Evolutionary conservation across 192 early-diverging fungal species (phyloP), one percentile per base, ranked within the genome.

Genomic region (Coemansia sp.): DNA sequence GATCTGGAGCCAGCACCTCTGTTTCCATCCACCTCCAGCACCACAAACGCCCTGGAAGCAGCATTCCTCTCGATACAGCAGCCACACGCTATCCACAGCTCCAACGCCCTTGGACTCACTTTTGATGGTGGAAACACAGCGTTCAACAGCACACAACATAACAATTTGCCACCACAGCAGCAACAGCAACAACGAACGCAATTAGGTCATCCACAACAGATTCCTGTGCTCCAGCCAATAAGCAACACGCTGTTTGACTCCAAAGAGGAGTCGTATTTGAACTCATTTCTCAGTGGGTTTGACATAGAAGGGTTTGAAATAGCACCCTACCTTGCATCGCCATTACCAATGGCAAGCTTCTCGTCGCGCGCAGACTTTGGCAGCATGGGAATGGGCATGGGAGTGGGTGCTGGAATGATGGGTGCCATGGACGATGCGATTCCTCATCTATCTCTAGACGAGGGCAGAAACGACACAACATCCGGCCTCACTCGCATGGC

Each of bases 201-300:
- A 18, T 10, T 46, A 40, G 36, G 16, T 21, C 18, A 39, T 13
- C 41, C 16, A 51, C 64, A 63, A 66, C 48, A 40, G n/a, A 39
- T 8, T 1, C 40, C 37, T 12, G 52, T 21, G 4, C 52, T 45
- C 32, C 61, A 65, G 16, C 51, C 65, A n/a, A 40, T 62, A 40
- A 36, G 41, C n/a, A 55, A 72, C 51, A 67, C 70, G 15, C 49
- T 82, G 26, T 82, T 82, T 54, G 79, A 82, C 49, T 69, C 71
- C 19, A 71, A 75, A 65, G 79, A 82, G 37, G 79, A 82, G 68
- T 61, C 71, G 15, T 82, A 82, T 19, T 62, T 82, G 58, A 75
- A 82, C 62, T 82, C 79, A 13, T 82, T 82, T 47, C 68, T 82
- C 21, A 76, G 55, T 62, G 75, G 79, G 67, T 82, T 82, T 62